Evolutionary conservation across 176 grass and related monocot genomes (phyloP), one percentile per base, ranked within the genome.

Genomic region (Oryza punctata): DNA sequence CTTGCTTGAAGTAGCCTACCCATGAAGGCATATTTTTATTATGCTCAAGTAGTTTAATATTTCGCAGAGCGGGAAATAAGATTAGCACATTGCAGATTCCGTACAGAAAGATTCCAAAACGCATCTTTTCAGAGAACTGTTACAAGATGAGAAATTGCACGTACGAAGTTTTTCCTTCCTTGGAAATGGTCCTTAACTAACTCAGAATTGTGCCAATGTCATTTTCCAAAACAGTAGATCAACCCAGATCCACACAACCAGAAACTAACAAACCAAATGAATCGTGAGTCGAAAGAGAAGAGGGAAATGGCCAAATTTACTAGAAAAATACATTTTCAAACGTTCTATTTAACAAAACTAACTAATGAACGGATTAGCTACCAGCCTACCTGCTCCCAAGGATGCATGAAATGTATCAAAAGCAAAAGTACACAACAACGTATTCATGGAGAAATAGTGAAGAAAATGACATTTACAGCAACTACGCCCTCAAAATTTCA

Each of bases 391-490:
- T 25, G 65, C 80, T 32, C 50, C 1, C 41, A 69, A 45, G 10
- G 72, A 70, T 65, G 57, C 71, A 65, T 27, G 24, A 44, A 16
- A 65, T 12, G 11, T 12, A 81, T 21, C 1, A 23, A 76, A 63
- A 32, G 19, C 32, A 19, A 49, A 54, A 82, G 0, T 81, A 78
- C 24, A 78, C 14, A 27, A 26, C 3, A 46, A 78, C 33, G 4
- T 45, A 32, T 1, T 68, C 75, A 44, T 40, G 43, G 61, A 44
- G 28, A 23, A 29, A 28, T 38, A 68, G 15, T 4, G 23, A 18
- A 54, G 37, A 75, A 63, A 86, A 67, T 11, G 79, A 74, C 61
- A 68, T 73, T 47, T 57, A 40, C 10, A 65, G 32, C 47, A 59
- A 37, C 63, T 67, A 28, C 16, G 45, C 21, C 11, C 24, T 79